Base-by-base conservation (phyloP, 352 stramenopile genomes). In the Globisporangium acanthophoron region DNA sequence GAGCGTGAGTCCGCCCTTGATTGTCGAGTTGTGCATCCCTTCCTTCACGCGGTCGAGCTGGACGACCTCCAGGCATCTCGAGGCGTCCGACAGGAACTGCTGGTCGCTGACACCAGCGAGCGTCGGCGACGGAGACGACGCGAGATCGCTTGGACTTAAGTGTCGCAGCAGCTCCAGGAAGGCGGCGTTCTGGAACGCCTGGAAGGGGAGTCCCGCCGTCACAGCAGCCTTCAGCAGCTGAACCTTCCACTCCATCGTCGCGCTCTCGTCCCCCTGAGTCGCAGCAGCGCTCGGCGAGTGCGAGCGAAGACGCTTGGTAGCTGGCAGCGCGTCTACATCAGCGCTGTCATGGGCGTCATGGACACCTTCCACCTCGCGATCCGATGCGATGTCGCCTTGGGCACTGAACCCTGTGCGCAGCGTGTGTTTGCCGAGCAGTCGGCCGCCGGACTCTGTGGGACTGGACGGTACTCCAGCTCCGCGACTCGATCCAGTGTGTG, bases 11-110 rank as follows among this genome's bases (percentile, higher is more conserved):
- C 80, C 82, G 45, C 80, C 79, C 49, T 91, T 94, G 64, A 90
- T 85, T 6, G 76, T 90, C 48, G 79, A 90, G 51, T 93, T 89
- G 16, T 85, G 67, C 78, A 86, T 91, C 15, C 78, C 79, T 76
- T 94, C 80, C 47, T 92, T 90, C 27, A 94, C 76, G 20, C 79
- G 83, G 33, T 90, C 76, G 13, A 91, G 59, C 59, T 94, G 84
- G n/a, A 64, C 54, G 1, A 33, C 50, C 0, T 75, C 80, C 3
- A 94, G 51, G 4, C 64, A 68, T 0, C 50, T 35, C 3, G 75
- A 74, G 0, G 58, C 74, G 9, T 84, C 70, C 24, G 70, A 45
- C 2, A 90, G 46, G 50, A 86, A 83, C 6, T 35, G 13, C 4
- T 52, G 62, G 35, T 75, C 71, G 2, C 63, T 65, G 33, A 87